These are phyloP conservation scores for Hyaloperonospora brassicae DNA, from an alignment of 352 stramenopile genomes.

Conservation along the genomic window DNA sequence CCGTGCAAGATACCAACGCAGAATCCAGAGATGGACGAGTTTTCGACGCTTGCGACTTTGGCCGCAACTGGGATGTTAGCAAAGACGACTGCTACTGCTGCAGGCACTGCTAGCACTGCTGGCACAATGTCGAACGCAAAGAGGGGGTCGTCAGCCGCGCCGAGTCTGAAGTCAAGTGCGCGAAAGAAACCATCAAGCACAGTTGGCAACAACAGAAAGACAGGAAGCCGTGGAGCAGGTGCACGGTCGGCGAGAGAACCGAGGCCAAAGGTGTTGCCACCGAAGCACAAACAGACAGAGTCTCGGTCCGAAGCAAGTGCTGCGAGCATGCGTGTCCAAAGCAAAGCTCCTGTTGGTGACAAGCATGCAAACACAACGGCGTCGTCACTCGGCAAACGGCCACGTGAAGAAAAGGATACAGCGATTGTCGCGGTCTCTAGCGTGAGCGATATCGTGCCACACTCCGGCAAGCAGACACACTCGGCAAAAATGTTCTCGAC, in stretches of 20 bases:
- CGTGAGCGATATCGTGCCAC: slow-evolving; percentile 36
- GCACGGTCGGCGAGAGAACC: slow-evolving; percentile 5
- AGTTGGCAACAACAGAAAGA: slow-evolving; percentile 15
- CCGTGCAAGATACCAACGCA: slow-evolving; percentile 12
- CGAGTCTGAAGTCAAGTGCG: slow-evolving; percentile 2
- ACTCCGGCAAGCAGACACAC: slow-evolving; percentile 38
- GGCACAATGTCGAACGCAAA: slow-evolving; percentile 10
- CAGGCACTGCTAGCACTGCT: slow-evolving; percentile 1
- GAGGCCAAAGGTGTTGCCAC: slow-evolving; percentile 11
- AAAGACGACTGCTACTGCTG: slow-evolving; percentile 1
- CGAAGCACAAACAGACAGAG: slow-evolving; percentile 3
- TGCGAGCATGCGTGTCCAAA: slow-evolving; percentile 2
- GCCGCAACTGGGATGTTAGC: background rate
- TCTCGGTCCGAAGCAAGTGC: slow-evolving; percentile 5
- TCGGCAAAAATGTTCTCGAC: slow-evolving; percentile 38
- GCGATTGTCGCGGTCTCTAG: slow-evolving; percentile 41
- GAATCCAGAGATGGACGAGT: slow-evolving; percentile 30
- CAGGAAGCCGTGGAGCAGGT: background rate
- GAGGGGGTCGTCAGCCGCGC: slow-evolving; percentile 7
- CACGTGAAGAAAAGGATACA: slow-evolving; percentile 22
- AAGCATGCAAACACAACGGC: background rate
- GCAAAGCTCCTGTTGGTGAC: slow-evolving; percentile 3
- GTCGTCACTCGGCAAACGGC: slow-evolving; percentile 24
- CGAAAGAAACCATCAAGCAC: slow-evolving; percentile 22
- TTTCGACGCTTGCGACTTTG: background rate